phyloP scores from a whole-genome alignment of 371 early-diverging fungal genomes.

The Fennellomyces sp. region DNA sequence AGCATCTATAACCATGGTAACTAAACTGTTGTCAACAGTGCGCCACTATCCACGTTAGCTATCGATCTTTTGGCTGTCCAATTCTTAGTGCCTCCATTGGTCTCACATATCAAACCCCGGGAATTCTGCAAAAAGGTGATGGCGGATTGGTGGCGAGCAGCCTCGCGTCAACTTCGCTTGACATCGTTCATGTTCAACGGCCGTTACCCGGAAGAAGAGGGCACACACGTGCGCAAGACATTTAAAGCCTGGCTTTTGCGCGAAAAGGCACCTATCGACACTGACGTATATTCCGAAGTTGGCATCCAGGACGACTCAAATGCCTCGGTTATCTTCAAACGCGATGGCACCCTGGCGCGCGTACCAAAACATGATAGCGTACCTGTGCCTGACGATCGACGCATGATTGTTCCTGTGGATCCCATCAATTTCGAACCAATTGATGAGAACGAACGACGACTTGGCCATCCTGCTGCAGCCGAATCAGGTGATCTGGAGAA shows the following conservation, averaged over 20 bases:
- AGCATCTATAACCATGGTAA: not conserved
- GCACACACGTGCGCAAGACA: slow-evolving; percentile 43
- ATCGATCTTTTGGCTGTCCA: slow-evolving; percentile 78
- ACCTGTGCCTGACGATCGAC: slow-evolving; percentile 66
- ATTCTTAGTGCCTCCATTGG: slow-evolving; percentile 70
- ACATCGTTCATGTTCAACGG: slow-evolving; percentile 86
- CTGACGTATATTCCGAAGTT: slow-evolving; percentile 29
- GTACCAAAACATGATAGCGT: slow-evolving; percentile 76
- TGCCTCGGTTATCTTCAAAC: slow-evolving; percentile 57
- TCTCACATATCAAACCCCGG: slow-evolving; percentile 61
- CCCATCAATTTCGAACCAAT: slow-evolving; percentile 60
- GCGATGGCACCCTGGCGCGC: slow-evolving; percentile 65
- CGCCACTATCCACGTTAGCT: slow-evolving; percentile 43
- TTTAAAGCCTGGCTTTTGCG: slow-evolving; percentile 52
- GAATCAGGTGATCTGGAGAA: slow-evolving; percentile 51
- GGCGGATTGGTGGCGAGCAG: slow-evolving; percentile 68
- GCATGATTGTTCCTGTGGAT: slow-evolving; percentile 77
- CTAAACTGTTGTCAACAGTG: not conserved
- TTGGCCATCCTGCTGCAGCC: slow-evolving; percentile 57
- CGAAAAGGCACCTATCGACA: slow-evolving; percentile 25
- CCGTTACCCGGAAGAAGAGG: slow-evolving; percentile 71
- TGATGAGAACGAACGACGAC: slow-evolving; percentile 60
- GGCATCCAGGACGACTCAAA: slow-evolving; percentile 22
- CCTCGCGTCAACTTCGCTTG: slow-evolving; percentile 70
- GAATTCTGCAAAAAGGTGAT: slow-evolving; percentile 53